Base-by-base conservation (phyloP, 345 rosid species). In the Aquilaria sinensis region DNA sequence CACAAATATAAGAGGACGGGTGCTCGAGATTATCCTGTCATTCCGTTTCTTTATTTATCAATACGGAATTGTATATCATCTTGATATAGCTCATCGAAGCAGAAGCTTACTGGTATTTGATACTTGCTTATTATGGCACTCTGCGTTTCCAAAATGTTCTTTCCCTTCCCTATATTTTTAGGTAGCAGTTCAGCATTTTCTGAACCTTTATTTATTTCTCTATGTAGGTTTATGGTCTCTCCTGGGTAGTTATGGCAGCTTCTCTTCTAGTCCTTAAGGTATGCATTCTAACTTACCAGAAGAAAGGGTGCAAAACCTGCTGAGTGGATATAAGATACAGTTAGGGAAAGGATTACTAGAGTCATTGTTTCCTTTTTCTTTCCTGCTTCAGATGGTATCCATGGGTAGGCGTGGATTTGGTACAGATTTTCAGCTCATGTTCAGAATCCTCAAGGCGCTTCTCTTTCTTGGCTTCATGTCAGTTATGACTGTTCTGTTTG, bases 61-160 rank as follows among this genome's bases (percentile, higher is more conserved):
- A 69, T 94, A 90, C 69, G 99, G 93, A 51, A 90, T 94, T 37
- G 96, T 94, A 61, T 94, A 94, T 80, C 99, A 94, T 72, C 97
- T 94, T 63, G 82, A 94, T 64, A 87, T 94, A 54, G 76, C 89
- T 70, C 96, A 59, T 60, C 85, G 69, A 75, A 67, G 66, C 78
- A 88, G 79, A 75, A 79, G 57, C 52, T 13, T 90, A 31, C 72
- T 82, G 89, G 99, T 90, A 84, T n/a, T 9, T 50, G 15, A n/a
- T 58, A 59, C n/a, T 58, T 14, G 62, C 9, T 5, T 29, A 47
- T 23, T 41, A 31, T 56, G 33, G 16, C 15, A 45, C 43, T 37
- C 8, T 0, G 5, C 7, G 41, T 41, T 52, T 8, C 15, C 29
- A 52, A 12, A 52, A 12, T 52, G 29, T 3, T 37, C 43, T 52